Conservation (phyloP, 2,329 filamentous ascomycete genomes). For the Bipolaris zeicola region DNA sequence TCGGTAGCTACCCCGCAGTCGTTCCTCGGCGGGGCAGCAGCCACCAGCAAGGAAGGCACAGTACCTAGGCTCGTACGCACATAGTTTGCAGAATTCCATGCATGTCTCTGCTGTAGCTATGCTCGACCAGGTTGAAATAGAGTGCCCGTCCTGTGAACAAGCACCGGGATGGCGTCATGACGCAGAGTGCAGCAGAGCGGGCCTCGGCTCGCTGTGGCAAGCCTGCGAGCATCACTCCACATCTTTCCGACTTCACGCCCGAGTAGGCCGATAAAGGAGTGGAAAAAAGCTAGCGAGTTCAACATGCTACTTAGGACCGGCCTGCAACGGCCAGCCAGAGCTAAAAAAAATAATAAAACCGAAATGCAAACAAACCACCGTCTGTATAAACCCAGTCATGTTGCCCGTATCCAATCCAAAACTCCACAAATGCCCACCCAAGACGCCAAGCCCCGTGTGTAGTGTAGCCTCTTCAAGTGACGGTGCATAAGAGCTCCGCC, state of each 20-base stretch:
- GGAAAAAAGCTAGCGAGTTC: conserved; percentile 1
- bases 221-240: conserved; percentile 5
- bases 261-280: conserved; percentile 1
- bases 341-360: background rate
- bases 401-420: conserved; percentile 12
- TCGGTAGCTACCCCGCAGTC: conserved; percentile 33
- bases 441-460: background rate
- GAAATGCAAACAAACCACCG: conserved; percentile 10
- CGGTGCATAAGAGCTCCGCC: conserved; percentile 83
- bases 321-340: conserved; percentile 10
- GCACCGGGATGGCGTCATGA: background rate
- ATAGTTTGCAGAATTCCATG: background rate
- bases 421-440: conserved; percentile 37
- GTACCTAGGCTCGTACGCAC: conserved; percentile 13
- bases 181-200: background rate
- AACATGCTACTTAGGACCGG: conserved; percentile 4
- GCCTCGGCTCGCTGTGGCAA: conserved; percentile 2
- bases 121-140: background rate
- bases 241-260: background rate
- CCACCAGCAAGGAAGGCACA: conserved; percentile 8
- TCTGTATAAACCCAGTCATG: conserved; percentile 5
- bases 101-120: background rate
- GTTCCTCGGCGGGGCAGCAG: conserved; percentile 29
- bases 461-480: conserved; percentile 53
- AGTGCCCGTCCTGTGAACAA: background rate